A percentile compares a stretch with the other conserved stretches of the same genome.
phyloP scores from a whole-genome alignment of 2,329 filamentous ascomycete genomes.

The Clarireedia hainanense region DNA sequence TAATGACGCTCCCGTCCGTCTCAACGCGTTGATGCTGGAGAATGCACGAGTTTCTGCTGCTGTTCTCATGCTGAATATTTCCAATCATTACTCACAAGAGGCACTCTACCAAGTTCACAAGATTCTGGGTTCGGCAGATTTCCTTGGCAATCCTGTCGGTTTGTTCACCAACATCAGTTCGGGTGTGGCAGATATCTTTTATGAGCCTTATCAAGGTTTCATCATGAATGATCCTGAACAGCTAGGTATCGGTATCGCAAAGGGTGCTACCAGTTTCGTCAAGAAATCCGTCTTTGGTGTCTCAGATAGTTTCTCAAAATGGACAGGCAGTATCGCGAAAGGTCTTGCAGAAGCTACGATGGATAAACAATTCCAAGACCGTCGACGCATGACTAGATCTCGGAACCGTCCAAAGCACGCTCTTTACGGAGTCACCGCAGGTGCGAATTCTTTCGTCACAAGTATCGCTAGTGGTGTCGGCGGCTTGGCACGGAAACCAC shows the following conservation, averaged over 20 bases:
- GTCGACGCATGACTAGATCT: slow-evolving; percentile 84
- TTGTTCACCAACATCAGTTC: slow-evolving; percentile 98
- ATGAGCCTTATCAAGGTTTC: slow-evolving; percentile 96
- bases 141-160: slow-evolving; percentile 93
- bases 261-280: slow-evolving; percentile 92
- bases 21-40: slow-evolving; percentile 90
- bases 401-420: slow-evolving; percentile 96
- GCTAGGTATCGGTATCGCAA: slow-evolving; percentile 88
- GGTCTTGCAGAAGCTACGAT: slow-evolving; percentile 90
- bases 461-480: slow-evolving; percentile 91
- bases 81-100: slow-evolving; percentile 94
- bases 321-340: slow-evolving; percentile 95
- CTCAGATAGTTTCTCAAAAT: slow-evolving; percentile 94
- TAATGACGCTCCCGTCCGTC: slow-evolving; percentile 89
- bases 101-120: slow-evolving; percentile 94
- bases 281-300: slow-evolving; percentile 99
- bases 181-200: slow-evolving; percentile 95
- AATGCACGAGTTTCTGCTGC: slow-evolving; percentile 87
- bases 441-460: slow-evolving; percentile 88
- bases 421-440: slow-evolving; percentile 89
- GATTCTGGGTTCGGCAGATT: slow-evolving; percentile 93
- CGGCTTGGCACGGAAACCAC: slow-evolving; percentile 83
- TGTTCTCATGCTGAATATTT: slow-evolving; percentile 76
- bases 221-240: slow-evolving; percentile 91
- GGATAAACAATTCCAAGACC: slow-evolving; percentile 98